These are phyloP conservation scores for Lactarius evosmus DNA, from an alignment of 768 basidiomycete species.

Conservation along the genomic window DNA sequence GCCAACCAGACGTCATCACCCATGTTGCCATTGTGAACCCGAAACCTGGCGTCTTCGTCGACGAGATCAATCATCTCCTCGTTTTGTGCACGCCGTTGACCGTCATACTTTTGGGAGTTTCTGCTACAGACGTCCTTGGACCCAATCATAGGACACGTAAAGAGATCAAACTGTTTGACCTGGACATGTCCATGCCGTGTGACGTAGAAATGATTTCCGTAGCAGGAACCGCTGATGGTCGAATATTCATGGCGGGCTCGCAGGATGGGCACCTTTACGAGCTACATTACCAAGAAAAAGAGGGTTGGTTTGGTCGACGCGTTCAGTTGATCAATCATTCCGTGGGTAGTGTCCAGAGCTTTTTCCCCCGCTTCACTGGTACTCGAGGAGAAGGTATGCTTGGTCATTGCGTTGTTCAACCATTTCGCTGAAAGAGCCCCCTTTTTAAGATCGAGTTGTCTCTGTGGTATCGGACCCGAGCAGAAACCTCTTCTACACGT, in stretches of 20 bases:
- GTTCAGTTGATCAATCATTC: conserved; percentile 87
- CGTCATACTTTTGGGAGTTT: conserved; percentile 81
- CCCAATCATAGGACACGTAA: conserved; percentile 44
- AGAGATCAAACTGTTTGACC: conserved; percentile 86
- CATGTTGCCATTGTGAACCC: conserved; percentile 87
- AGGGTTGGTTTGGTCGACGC: conserved; percentile 89
- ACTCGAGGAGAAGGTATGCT: conserved; percentile 62
- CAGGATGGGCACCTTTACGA: conserved; percentile 91
- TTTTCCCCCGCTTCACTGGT: conserved; percentile 71
- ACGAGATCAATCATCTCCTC: conserved; percentile 84
- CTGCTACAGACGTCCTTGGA: conserved; percentile 46
- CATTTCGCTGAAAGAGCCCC: conserved; percentile 11
- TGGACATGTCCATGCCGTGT: conserved; percentile 73
- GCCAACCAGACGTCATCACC: conserved; percentile 86
- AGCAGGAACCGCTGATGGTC: conserved; percentile 71
- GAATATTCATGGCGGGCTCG: conserved; percentile 87
- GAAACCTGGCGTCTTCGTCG: conserved; percentile 83
- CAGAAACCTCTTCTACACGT: conserved; percentile 75
- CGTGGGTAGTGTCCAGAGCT: conserved; percentile 69
- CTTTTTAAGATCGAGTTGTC: conserved; percentile 60
- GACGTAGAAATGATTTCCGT: conserved; percentile 88
- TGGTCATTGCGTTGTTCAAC: conserved; percentile 2
- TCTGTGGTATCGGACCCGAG: conserved; percentile 62
- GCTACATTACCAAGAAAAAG: conserved; percentile 83
- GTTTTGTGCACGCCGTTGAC: conserved; percentile 87